Evolutionary conservation across 768 basidiomycete species (phyloP).

Genomic region (Trametes maxima): DNA sequence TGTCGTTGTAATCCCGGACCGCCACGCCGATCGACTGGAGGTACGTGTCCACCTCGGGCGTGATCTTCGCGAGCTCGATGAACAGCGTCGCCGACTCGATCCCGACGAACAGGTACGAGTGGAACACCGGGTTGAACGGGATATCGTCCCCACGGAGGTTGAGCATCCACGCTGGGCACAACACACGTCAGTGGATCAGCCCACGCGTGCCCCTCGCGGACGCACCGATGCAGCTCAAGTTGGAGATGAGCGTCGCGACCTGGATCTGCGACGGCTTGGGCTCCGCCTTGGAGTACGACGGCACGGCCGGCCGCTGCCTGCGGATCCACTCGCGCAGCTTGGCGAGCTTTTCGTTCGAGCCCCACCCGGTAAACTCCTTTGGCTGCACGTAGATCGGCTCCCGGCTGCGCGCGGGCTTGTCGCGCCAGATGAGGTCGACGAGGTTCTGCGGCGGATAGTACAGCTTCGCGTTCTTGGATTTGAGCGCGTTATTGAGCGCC

Average conservation of each 20-base stretch:
- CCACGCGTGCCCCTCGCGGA: background rate
- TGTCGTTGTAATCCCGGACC: slow-evolving; percentile 67
- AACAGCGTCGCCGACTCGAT: slow-evolving; percentile 69
- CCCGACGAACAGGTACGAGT: slow-evolving; percentile 80
- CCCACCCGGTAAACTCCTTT: slow-evolving; percentile 69
- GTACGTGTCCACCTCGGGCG: slow-evolving; percentile 58
- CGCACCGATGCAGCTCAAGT: slow-evolving; percentile 71
- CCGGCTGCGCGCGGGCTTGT: slow-evolving; percentile 70
- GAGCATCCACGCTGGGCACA: slow-evolving; percentile 69
- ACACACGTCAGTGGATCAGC: slow-evolving; percentile 9
- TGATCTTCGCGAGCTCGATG: slow-evolving; percentile 68
- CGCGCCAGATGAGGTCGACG: slow-evolving; percentile 79
- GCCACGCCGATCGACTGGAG: slow-evolving; percentile 58
- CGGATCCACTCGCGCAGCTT: slow-evolving; percentile 72
- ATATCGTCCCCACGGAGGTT: slow-evolving; percentile 92
- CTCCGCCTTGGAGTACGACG: slow-evolving; percentile 62
- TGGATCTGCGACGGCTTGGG: slow-evolving; percentile 66
- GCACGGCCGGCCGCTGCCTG: slow-evolving; percentile 56
- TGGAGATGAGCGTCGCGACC: slow-evolving; percentile 66
- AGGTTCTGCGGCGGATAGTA: slow-evolving; percentile 84
- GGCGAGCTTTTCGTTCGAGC: slow-evolving; percentile 69
- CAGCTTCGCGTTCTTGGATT: slow-evolving; percentile 59
- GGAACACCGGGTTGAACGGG: slow-evolving; percentile 91
- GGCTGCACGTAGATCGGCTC: slow-evolving; percentile 68
- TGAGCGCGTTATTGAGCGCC: slow-evolving; percentile 58